Base-by-base conservation (phyloP, 768 basidiomycete genomes). In the Rhizopogon vesiculosus region DNA sequence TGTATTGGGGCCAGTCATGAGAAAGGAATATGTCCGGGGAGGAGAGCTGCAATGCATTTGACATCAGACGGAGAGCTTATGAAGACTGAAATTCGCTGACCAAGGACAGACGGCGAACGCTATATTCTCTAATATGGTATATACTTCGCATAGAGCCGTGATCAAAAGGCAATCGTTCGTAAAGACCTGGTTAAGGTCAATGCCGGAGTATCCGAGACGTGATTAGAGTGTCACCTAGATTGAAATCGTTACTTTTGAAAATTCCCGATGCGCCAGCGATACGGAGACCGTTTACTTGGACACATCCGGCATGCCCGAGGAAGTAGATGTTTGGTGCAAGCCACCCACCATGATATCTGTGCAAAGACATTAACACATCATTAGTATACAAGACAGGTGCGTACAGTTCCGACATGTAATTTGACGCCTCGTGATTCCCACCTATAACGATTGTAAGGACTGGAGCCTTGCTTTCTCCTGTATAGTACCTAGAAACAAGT, bases 381-480 rank as follows among this genome's bases (percentile, higher is more conserved):
- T 56, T 12, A 33, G 8, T 8, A 9, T 8, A n/a, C 9, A 33
- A 5, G 39, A 39, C 18, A 18, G 15, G 31, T 2, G 74, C 89
- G 71, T 64, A 93, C 91, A 97, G 72, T 69, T 99, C 97, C 88
- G 92, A 95, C 74, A 98, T 78, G 66, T 98, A 97, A 62, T 94
- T 97, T 19, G 91, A 94, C 1, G 93, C 93, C 72, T 98, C 97
- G 68, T 98, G 97, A 66, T 98, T 98, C 8, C 97, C 97, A 15
- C 97, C 97, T 64, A 98, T 97, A 48, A 98, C 85, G 12, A 99
- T 76, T 0, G 97, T 99, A 67, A 96, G 71, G 4, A 96, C 69
- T 0, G 95, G 93, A 2, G 96, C 94, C n/a, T 61, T 72, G 64
- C 78, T 85, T 65, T 88, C 78, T 1, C 93, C 92, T 1, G 84